Evolutionary conservation across 1,139 yeast species (phyloP).

Genomic region (Magnusiomyces tetraspermus): DNA sequence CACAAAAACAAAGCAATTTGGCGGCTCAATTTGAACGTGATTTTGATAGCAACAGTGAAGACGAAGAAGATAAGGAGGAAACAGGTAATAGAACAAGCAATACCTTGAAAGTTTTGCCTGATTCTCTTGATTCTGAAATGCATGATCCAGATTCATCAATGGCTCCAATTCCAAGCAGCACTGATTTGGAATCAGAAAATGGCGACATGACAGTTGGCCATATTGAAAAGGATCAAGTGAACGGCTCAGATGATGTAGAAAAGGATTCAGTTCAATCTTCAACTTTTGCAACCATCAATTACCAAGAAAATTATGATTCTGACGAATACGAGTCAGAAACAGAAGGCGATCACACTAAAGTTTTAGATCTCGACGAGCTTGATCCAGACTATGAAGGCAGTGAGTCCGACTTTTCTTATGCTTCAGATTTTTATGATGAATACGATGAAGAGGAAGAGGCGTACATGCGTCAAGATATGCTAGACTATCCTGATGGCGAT

Average conservation of each 20-base stretch:
- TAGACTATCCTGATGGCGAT: conserved; percentile 3
- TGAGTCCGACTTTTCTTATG: not conserved
- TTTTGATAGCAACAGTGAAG: not conserved
- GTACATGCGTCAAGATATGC: not conserved
- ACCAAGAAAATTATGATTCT: not conserved
- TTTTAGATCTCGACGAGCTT: not conserved
- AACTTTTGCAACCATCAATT: not conserved
- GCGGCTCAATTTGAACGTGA: not conserved
- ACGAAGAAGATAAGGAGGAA: not conserved
- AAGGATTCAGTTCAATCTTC: not conserved
- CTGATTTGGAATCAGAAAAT: no score
- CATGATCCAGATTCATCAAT: not conserved
- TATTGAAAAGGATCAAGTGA: no score
- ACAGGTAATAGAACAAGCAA: no score
- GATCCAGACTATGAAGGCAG: not conserved
- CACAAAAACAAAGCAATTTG: not conserved
- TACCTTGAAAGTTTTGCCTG: not conserved
- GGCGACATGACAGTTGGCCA: no score
- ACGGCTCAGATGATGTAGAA: not conserved
- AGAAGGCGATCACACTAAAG: no score
- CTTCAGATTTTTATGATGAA: not conserved
- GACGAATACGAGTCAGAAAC: not conserved
- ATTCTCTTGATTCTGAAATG: not conserved
- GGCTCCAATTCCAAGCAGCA: no score
- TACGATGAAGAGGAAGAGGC: not conserved